Evolutionary conservation across 345 rosid genomes (phyloP).

Genomic region (Arabidopsis thaliana): TAIR10.1 NC_003070.9:1980501-1981000

Average conservation of each 20-base stretch:
- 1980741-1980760: too few species aligned
- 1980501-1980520: constrained; percentile 33
- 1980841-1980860: constrained; percentile 59
- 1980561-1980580: constrained; percentile 83
- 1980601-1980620: constrained; percentile 98
- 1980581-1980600: constrained; percentile 99
- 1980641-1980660: constrained; percentile 81
- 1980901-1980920: constrained; percentile 77
- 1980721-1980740: background rate
- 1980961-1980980: background rate
- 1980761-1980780: constrained; percentile 25
- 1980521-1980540: constrained; percentile 60
- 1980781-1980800: constrained; percentile 33
- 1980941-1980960: constrained; percentile 59
- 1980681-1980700: constrained; percentile 25
- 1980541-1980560: constrained; percentile 59
- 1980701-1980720: background rate
- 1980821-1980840: constrained; percentile 62
- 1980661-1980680: background rate
- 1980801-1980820: constrained; percentile 74
- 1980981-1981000: constrained; percentile 11
- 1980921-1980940: constrained; percentile 77
- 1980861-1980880: constrained; percentile 55
- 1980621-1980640: constrained; percentile 99
- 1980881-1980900: constrained; percentile 73